Percentiles rank a stretch among this genome's conserved stretches.
Conservation (phyloP, 305 asterid species). For the Rubia balearica region DNA sequence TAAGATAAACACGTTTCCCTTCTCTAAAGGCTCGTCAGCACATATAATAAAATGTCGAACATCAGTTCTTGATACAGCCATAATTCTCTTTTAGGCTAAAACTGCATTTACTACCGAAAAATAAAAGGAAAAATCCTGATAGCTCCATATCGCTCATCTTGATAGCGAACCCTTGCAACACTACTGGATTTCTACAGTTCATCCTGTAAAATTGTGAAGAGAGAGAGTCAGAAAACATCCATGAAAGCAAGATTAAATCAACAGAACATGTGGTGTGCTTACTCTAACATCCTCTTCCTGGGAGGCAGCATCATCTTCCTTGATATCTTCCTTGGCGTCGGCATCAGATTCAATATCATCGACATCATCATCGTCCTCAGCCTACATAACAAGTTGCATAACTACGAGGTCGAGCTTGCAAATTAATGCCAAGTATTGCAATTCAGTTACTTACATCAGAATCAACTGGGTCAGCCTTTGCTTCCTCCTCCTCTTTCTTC, state of each 20-base stretch:
- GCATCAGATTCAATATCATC: conserved; percentile 44
- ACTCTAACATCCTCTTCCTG: conserved; percentile 54
- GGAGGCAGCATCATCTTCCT: conserved; percentile 32
- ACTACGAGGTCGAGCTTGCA: neutral
- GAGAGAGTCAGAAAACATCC: neutral
- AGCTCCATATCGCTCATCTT: conserved; percentile 18
- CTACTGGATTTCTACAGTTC: conserved; percentile 44
- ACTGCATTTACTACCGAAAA: conserved; percentile 22
- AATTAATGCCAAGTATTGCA: neutral
- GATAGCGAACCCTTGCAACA: conserved; percentile 13
- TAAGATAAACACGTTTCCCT: conserved; percentile 12
- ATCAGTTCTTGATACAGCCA: conserved; percentile 22
- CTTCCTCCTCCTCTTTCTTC: conserved; percentile 81
- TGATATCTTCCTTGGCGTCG: conserved; percentile 28
- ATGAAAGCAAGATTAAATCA: neutral
- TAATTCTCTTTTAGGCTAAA: conserved; percentile 21
- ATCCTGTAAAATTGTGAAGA: conserved; percentile 39
- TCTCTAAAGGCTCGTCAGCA: conserved; percentile 18
- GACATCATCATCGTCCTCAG: conserved; percentile 46
- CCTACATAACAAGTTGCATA: conserved; percentile 30
- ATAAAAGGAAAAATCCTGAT: conserved; percentile 15
- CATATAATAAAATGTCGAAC: conserved; percentile 23
- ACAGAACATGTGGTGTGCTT: conserved; percentile 19
- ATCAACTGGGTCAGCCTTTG: conserved; percentile 61
- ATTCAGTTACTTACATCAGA: conserved; percentile 59